Evolutionary conservation across 106 monocot species (phyloP).

Genomic region (Acorus calamus): DNA sequence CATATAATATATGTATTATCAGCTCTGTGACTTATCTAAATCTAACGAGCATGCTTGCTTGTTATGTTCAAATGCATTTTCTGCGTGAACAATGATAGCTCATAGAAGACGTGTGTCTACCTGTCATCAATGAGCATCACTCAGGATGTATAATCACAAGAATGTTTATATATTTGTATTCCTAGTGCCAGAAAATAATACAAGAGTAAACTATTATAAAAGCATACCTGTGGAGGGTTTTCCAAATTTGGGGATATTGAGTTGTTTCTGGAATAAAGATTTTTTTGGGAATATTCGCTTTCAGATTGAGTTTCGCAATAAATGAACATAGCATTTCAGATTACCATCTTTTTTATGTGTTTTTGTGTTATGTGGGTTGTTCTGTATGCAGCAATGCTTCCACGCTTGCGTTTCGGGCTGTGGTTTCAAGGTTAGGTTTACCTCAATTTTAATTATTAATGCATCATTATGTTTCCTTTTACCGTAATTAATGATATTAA

Average conservation of each 20-base stretch:
- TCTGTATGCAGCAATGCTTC: slow-evolving; percentile 75
- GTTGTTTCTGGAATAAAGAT: neutral
- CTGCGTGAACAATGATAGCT: too few species aligned
- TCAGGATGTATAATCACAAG: too few species aligned
- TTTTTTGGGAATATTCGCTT: neutral
- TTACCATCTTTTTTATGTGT: neutral
- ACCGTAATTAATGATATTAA: neutral
- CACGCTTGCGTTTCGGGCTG: slow-evolving; percentile 88
- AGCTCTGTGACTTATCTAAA: too few species aligned
- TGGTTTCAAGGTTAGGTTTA: slow-evolving; percentile 65
- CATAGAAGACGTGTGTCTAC: too few species aligned
- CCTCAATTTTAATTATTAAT: neutral
- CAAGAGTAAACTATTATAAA: neutral
- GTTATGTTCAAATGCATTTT: too few species aligned
- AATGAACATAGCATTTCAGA: too few species aligned
- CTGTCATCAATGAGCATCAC: too few species aligned
- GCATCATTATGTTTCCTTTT: neutral
- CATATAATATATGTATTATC: too few species aligned
- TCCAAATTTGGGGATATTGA: neutral
- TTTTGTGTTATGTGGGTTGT: neutral
- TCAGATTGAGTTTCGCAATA: neutral
- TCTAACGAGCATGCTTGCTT: too few species aligned
- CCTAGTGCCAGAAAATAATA: too few species aligned
- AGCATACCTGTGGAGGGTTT: neutral
- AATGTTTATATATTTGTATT: too few species aligned